Evolutionary conservation across 176 grass and related monocot species (phyloP).

Genomic region (Oropetium thomaeum): DNA sequence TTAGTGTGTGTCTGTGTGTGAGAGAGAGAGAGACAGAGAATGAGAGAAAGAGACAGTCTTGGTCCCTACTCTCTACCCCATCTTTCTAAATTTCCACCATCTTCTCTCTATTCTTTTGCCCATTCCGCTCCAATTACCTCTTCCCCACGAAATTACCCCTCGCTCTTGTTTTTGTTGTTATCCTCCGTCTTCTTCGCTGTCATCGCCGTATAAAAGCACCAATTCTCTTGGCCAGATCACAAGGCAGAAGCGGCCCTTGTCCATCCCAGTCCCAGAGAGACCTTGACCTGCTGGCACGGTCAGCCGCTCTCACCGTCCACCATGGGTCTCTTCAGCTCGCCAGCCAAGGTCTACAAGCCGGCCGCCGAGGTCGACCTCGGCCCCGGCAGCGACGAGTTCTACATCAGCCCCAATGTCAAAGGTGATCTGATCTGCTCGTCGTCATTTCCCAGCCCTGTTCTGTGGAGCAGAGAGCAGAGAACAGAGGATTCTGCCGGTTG

Average conservation of each 20-base stretch:
- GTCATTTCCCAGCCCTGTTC: background rate
- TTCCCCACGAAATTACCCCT: slow-evolving; percentile 6
- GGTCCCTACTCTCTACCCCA: background rate
- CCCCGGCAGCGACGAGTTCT: slow-evolving; percentile 67
- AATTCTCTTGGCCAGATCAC: background rate
- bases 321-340: slow-evolving; percentile 75
- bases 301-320: background rate
- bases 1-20: no score
- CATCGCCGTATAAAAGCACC: slow-evolving; percentile 54
- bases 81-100: background rate
- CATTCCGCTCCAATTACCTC: background rate
- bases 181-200: background rate
- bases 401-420: slow-evolving; percentile 93
- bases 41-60: background rate
- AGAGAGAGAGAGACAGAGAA: background rate
- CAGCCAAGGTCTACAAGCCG: slow-evolving; percentile 74
- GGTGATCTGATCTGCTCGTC: no score
- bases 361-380: slow-evolving; percentile 75
- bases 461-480: background rate
- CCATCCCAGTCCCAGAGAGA: background rate
- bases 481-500: background rate
- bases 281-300: no score
- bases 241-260: slow-evolving; percentile 10
- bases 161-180: background rate
- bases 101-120: slow-evolving; percentile 14